Base-by-base conservation (phyloP, 331 rosid species). In the Prunus yedoensis region DNA sequence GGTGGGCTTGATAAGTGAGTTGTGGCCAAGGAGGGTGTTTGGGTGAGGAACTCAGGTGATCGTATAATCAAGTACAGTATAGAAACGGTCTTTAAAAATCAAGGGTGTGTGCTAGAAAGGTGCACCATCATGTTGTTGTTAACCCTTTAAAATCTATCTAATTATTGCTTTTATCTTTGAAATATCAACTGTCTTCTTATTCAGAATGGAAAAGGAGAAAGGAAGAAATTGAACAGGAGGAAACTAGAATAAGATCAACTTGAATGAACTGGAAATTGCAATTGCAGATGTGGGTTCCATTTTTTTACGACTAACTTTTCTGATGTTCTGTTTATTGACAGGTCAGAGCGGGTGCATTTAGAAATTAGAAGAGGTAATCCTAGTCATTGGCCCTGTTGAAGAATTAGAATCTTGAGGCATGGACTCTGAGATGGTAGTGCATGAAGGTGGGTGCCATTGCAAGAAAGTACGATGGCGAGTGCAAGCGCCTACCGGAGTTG, bases 381-480 rank as follows among this genome's bases (percentile, higher is more conserved):
- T 62, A 10, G 1, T 32, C 25, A 10, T 21, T 20, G 43, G n/a
- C 3, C 11, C 47, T 1, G 49, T 71, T 71, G 53, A 57, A 70
- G 58, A 23, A 71, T 23, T 11, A 68, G 73, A 83, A 81, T 32
- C 56, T 41, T 12, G 74, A 27, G 65, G 68, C 70, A 89, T 91
- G 97, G 90, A 88, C 41, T 71, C 79, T 25, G 90, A 82, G 66
- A 62, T 62, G 54, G 85, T 85, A 68, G 83, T 70, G 69, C 98
- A 94, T 60, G 70, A 38, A 20, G 98, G 98, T 38, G 94, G 97
- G 8, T 94, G 98, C 77, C 98, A 90, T 74, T 94, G 98, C 86
- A 80, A 82, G 92, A 88, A 81, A 51, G 88, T 94, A 35, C 88
- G 80, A 77, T 94, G 98, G 98, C 88, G 49, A 56, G 95, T 83